Conservation (phyloP, 2,329 filamentous ascomycete genomes). For the Monosporascus sp. region DNA sequence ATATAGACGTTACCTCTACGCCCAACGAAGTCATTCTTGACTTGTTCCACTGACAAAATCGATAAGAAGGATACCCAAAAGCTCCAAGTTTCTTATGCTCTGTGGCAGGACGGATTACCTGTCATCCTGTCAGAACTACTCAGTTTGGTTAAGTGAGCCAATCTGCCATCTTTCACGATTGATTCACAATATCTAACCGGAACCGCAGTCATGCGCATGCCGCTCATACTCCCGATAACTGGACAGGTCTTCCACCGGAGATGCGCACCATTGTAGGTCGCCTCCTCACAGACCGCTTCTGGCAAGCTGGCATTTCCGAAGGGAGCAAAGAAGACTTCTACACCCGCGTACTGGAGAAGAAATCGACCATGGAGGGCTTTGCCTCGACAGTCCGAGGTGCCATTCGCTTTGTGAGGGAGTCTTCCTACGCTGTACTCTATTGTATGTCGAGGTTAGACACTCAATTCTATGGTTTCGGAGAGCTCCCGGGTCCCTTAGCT, state of each 20-base stretch:
- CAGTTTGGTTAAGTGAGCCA: conserved; percentile 64
- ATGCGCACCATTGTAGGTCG: conserved; percentile 72
- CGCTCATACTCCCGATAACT: conserved; percentile 81
- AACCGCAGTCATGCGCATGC: conserved; percentile 71
- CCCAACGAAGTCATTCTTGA: conserved; percentile 86
- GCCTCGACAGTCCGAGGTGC: conserved; percentile 89
- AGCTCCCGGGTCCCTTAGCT: conserved; percentile 77
- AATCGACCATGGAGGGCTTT: conserved; percentile 84
- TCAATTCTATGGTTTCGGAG: conserved; percentile 84
- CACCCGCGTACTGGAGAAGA: conserved; percentile 81
- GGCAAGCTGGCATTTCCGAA: conserved; percentile 95
- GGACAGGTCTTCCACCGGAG: conserved; percentile 69
- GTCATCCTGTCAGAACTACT: conserved; percentile 80
- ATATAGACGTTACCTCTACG: conserved; percentile 59
- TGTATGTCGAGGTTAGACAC: conserved; percentile 84
- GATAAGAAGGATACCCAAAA: conserved; percentile 61
- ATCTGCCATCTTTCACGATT: conserved; percentile 9
- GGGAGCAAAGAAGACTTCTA: conserved; percentile 98
- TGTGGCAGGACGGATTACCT: conserved; percentile 85
- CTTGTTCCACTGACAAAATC: conserved; percentile 84
- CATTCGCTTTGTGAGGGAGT: conserved; percentile 83
- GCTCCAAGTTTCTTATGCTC: conserved; percentile 66
- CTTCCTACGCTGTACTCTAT: conserved; percentile 89
- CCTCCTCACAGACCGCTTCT: conserved; percentile 90
- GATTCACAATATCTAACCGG: conserved; percentile 2